Evolutionary conservation across 257 asterid genomes (phyloP).

Genomic region (Leptodermis oblonga): DNA sequence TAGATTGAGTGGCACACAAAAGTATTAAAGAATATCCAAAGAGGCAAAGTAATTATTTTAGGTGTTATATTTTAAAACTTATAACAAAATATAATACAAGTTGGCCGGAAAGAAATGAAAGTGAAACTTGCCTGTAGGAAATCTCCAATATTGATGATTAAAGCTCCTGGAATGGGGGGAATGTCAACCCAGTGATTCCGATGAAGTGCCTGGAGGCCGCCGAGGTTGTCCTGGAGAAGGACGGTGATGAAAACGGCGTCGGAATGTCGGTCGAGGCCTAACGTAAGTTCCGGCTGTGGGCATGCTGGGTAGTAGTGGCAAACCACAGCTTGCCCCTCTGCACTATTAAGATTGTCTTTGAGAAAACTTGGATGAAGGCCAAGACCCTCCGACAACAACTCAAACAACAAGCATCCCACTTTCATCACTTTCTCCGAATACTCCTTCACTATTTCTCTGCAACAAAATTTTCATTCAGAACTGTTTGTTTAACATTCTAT

Average conservation of each 20-base stretch:
- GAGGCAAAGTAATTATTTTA: too few species aligned
- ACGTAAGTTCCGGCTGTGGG: constrained; percentile 58
- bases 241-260: constrained; percentile 58
- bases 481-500: too few species aligned
- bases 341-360: constrained; percentile 36
- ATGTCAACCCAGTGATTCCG: constrained; percentile 52
- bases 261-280: constrained; percentile 47
- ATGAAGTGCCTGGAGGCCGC: constrained; percentile 51
- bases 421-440: too few species aligned
- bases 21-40: too few species aligned
- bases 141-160: constrained; percentile 61
- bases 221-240: constrained; percentile 56
- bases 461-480: too few species aligned
- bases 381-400: constrained; percentile 25
- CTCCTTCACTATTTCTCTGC: too few species aligned
- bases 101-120: too few species aligned
- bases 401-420: too few species aligned
- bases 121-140: constrained; percentile 66
- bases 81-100: too few species aligned
- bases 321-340: constrained; percentile 36
- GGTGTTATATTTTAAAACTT: too few species aligned
- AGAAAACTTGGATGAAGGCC: constrained; percentile 43
- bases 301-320: constrained; percentile 69
- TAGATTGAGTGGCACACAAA: too few species aligned
- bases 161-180: constrained; percentile 47